These are phyloP conservation scores for Exophiala spinifera DNA, from an alignment of 2,329 filamentous ascomycete species.

Conservation along the genomic window DNA sequence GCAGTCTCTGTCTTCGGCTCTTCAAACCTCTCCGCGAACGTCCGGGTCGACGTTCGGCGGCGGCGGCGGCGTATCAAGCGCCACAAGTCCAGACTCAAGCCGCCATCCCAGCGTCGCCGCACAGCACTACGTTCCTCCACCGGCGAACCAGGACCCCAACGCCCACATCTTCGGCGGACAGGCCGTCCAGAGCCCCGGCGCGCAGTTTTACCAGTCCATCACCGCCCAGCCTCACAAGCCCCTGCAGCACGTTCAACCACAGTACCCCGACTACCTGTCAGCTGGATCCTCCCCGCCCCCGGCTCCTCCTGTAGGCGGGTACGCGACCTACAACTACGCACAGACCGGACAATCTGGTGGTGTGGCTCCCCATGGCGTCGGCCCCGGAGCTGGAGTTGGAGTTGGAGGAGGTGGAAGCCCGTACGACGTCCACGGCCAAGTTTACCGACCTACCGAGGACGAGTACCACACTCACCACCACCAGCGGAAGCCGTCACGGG, in stretches of 20 bases:
- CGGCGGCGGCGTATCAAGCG: slow-evolving; percentile 1
- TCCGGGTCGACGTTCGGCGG: slow-evolving; percentile 16
- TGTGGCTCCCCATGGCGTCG: no score
- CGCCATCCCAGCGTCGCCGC: slow-evolving; percentile 21
- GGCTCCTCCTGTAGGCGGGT: slow-evolving; percentile 34
- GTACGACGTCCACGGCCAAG: slow-evolving; percentile 46
- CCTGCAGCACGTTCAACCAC: slow-evolving; percentile 33
- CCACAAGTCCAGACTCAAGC: slow-evolving; percentile 12
- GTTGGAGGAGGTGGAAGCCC: slow-evolving; percentile 23
- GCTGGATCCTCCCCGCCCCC: slow-evolving; percentile 25
- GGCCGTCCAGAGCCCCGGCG: slow-evolving; percentile 29
- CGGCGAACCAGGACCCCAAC: slow-evolving; percentile 21
- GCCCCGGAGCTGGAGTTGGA: no score
- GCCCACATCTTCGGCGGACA: slow-evolving; percentile 17
- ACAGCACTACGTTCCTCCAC: slow-evolving; percentile 20
- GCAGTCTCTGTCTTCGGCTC: slow-evolving; percentile 3
- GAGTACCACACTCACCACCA: slow-evolving; percentile 37
- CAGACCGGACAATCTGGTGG: slow-evolving; percentile 29
- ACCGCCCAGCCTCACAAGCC: slow-evolving; percentile 29
- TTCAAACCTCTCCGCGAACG: slow-evolving; percentile 18
- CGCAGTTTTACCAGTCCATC: slow-evolving; percentile 31
- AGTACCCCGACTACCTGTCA: slow-evolving; percentile 34
- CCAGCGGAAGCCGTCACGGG: slow-evolving; percentile 30
- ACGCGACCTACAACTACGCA: slow-evolving; percentile 43
- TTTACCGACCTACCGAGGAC: slow-evolving; percentile 46